phyloP scores from a whole-genome alignment of 352 stramenopile species.

The Aphanomyces astaci region DNA sequence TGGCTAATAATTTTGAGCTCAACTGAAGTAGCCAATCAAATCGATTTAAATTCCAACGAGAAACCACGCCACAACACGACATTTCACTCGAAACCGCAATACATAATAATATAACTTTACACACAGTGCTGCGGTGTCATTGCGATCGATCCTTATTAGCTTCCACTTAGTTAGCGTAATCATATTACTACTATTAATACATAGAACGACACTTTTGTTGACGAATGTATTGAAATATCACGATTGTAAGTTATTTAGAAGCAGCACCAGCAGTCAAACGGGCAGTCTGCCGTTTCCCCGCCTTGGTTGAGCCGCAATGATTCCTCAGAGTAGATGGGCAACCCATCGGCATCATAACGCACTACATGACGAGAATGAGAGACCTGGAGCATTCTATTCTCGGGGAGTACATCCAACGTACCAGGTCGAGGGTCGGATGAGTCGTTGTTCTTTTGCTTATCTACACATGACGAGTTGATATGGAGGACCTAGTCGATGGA shows the following conservation, averaged over 20 bases:
- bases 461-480: too few species aligned
- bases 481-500: too few species aligned
- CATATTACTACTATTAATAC: background rate
- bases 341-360: conserved; percentile 75
- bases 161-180: background rate
- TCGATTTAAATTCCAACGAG: too few species aligned
- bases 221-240: background rate
- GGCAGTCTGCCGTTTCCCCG: conserved; percentile 75
- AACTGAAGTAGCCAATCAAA: too few species aligned
- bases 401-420: conserved; percentile 30
- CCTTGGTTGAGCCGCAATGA: conserved; percentile 76
- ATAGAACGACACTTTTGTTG: too few species aligned
- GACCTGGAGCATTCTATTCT: background rate
- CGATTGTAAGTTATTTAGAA: conserved; percentile 48
- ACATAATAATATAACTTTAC: too few species aligned
- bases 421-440: conserved; percentile 68
- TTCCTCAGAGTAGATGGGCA: conserved; percentile 82
- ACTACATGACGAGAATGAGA: conserved; percentile 32
- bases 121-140: too few species aligned
- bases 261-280: conserved; percentile 88
- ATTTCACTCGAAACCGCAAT: too few species aligned
- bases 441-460: conserved; percentile 47
- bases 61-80: too few species aligned
- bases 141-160: too few species aligned
- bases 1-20: too few species aligned